Evolutionary conservation across 2,329 filamentous ascomycete genomes (phyloP).

Genomic region (Verticillium isaacii): DNA sequence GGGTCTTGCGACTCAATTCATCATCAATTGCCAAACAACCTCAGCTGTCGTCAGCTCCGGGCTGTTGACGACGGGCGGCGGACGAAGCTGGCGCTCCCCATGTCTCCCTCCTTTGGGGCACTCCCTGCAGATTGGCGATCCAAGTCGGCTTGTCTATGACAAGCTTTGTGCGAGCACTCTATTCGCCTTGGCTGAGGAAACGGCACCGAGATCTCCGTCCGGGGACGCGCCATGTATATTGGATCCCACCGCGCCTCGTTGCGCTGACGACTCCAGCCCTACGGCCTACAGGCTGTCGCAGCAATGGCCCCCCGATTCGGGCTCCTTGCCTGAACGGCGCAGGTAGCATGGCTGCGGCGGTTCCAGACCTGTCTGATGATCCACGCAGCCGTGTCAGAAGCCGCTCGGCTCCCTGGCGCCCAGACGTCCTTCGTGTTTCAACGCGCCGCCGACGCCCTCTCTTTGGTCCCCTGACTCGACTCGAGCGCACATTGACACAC

Average conservation of each 20-base stretch:
- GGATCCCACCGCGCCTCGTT: neutral
- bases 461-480: neutral
- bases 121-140: neutral
- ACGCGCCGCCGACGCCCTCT: neutral
- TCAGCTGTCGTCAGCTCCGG: neutral
- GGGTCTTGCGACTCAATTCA: neutral
- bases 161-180: neutral
- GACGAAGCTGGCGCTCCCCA: neutral
- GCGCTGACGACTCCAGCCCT: neutral
- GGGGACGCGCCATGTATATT: neutral
- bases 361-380: constrained; percentile 15
- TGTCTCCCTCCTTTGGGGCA: neutral
- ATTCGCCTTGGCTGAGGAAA: neutral
- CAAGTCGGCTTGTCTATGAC: neutral
- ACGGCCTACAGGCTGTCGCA: neutral
- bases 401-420: constrained; percentile 1
- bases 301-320: neutral
- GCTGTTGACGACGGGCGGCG: neutral
- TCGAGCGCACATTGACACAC: neutral
- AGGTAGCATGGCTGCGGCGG: constrained; percentile 4
- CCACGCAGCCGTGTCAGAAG: constrained; percentile 8
- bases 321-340: neutral
- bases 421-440: constrained; percentile 1
- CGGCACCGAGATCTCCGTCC: neutral
- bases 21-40: neutral